A percentile compares a stretch with the other conserved stretches of the same genome.
phyloP scores from a whole-genome alignment of 495 filamentous ascomycete genomes.

The Rostrohypoxylon terebratum region DNA sequence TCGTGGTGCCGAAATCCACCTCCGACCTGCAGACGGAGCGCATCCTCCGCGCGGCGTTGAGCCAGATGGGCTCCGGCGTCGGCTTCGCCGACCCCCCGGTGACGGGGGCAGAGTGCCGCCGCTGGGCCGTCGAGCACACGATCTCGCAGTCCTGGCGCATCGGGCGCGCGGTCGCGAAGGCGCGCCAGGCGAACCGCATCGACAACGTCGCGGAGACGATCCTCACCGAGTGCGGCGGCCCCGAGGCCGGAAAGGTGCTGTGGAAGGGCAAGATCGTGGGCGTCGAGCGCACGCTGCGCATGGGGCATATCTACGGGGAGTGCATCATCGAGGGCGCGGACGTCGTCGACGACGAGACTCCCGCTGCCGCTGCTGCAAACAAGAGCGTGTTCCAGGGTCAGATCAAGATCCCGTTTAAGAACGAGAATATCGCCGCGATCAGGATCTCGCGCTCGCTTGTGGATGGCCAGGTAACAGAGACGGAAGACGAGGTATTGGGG shows the following conservation, averaged over 20 bases:
- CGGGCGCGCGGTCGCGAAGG: slow-evolving; percentile 64
- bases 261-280: slow-evolving; percentile 71
- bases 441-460: slow-evolving; percentile 43
- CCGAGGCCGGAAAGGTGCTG: slow-evolving; percentile 63
- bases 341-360: slow-evolving; percentile 48
- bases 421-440: slow-evolving; percentile 71
- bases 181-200: slow-evolving; percentile 60
- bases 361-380: slow-evolving; percentile 7
- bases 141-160: slow-evolving; percentile 66
- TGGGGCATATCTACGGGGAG: slow-evolving; percentile 66
- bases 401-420: slow-evolving; percentile 72
- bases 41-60: slow-evolving; percentile 56
- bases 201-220: slow-evolving; percentile 66
- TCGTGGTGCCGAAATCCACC: slow-evolving; percentile 56
- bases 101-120: slow-evolving; percentile 57
- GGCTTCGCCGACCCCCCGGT: slow-evolving; percentile 61
- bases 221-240: slow-evolving; percentile 66
- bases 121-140: slow-evolving; percentile 64
- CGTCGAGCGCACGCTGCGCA: slow-evolving; percentile 66
- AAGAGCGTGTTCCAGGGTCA: slow-evolving; percentile 48
- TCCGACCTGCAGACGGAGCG: slow-evolving; percentile 57
- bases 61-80: slow-evolving; percentile 62
- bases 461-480: slow-evolving; percentile 44
- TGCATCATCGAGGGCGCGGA: slow-evolving; percentile 64
- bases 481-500: slow-evolving; percentile 62